A percentile compares a stretch with the other conserved stretches of the same genome.
phyloP scores from a whole-genome alignment of 805 yeast genomes.

The Wickerhamomyces pijperi region DNA sequence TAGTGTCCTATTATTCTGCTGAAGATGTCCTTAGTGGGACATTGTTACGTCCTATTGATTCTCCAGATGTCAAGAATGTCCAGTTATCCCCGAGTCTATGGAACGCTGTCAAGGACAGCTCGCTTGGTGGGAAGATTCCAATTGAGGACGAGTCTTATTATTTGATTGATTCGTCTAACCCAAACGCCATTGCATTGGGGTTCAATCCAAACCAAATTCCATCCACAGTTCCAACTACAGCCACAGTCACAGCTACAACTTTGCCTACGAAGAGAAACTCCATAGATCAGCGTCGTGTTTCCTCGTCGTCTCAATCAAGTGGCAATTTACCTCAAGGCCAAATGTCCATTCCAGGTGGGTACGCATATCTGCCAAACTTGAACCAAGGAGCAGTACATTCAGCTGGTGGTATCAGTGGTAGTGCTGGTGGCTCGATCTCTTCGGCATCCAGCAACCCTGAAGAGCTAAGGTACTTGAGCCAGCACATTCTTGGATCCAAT shows the following conservation, averaged over 20 bases:
- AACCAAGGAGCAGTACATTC: not conserved
- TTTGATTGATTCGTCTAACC: conserved; percentile 27
- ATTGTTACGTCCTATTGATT: conserved; percentile 46
- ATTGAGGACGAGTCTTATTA: conserved; percentile 40
- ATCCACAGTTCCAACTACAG: conserved; percentile 1
- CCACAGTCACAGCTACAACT: not conserved
- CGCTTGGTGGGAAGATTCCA: conserved; percentile 43
- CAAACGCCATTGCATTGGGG: conserved; percentile 11
- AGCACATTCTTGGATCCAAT: no score
- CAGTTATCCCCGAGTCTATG: conserved; percentile 36
- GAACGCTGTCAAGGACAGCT: conserved; percentile 44
- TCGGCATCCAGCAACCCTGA: not conserved
- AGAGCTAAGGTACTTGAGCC: not conserved
- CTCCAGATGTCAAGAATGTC: conserved; percentile 36
- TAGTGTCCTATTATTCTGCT: conserved; percentile 70
- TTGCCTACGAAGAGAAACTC: not conserved
- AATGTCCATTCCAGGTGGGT: no score
- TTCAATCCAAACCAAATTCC: conserved; percentile 13
- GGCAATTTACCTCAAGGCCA: no score
- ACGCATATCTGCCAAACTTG: no score
- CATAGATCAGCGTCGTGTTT: not conserved
- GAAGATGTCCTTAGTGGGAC: conserved; percentile 56
- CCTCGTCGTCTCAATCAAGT: not conserved
- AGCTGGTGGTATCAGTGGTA: not conserved
- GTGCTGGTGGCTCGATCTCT: not conserved